Percentiles rank a stretch among this genome's conserved stretches.
phyloP scores from a whole-genome alignment of 2,329 filamentous ascomycete species.

The Pseudovirgaria hyperparasitica region DNA sequence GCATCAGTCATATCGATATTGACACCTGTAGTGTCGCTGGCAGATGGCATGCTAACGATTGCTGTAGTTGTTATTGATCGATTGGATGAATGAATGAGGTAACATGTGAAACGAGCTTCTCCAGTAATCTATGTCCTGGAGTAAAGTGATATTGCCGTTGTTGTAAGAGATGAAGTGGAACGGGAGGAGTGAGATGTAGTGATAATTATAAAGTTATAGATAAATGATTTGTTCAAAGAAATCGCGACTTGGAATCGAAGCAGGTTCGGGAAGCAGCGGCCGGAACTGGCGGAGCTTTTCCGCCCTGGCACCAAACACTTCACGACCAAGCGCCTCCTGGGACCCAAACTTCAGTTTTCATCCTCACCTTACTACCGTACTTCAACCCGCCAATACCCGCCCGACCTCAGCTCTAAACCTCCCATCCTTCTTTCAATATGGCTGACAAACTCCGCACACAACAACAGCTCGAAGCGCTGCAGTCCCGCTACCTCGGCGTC shows the following conservation, averaged over 20 bases:
- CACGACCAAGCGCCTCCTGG: neutral
- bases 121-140: no score
- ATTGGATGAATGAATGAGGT: no score
- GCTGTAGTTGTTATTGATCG: no score
- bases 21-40: constrained; percentile 1
- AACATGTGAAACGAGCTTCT: no score
- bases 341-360: constrained; percentile 1
- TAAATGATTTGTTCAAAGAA: no score
- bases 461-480: constrained; percentile 93
- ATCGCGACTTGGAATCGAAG: neutral
- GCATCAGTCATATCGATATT: constrained; percentile 7
- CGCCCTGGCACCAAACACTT: constrained; percentile 1
- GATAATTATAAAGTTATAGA: no score
- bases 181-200: no score
- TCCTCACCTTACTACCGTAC: neutral
- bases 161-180: no score
- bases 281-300: neutral
- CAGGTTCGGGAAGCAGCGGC: constrained; percentile 1
- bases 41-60: neutral
- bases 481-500: constrained; percentile 90
- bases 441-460: constrained; percentile 96
- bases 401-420: constrained; percentile 1
- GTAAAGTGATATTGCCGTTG: no score
- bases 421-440: constrained; percentile 25
- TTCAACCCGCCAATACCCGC: constrained; percentile 4